Base-by-base conservation (phyloP, 2,329 filamentous ascomycete species). In the Sporothrix sp. region DNA sequence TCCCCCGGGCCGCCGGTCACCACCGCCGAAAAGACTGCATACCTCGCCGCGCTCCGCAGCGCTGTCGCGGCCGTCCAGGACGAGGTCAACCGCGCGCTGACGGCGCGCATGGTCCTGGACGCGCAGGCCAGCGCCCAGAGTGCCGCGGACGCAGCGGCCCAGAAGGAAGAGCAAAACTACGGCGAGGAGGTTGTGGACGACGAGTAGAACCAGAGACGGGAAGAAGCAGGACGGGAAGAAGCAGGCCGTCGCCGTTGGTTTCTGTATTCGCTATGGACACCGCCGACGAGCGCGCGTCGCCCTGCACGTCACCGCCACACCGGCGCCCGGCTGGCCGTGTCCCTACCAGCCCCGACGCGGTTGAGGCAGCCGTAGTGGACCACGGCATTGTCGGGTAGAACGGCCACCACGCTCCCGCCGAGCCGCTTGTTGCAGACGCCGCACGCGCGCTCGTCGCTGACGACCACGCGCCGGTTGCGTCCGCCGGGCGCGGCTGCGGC, bases 401-500 rank as follows among this genome's bases (percentile, higher is more conserved):
- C 90, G 36, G 90, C 84, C 16, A 95, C 91, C 65, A 95, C 93
- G 65, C 86, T 95, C 1, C 88, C 85, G 1, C 90, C 91, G 57
- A 98, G 78, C 57, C 93, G 75, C 73, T 96, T 97, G 66, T 95
- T 85, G 64, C 93, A 98, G 14, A 95, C 87, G 11, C 85, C 83
- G 64, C 93, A 98, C 50, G 95, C 84, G 47, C 87, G 75, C 62
- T 97, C 91, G 60, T 98, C 91, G 9, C 78, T 81, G 47, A 98
- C 82, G 18, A 88, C 79, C 10, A 96, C 89, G 58, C 87, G 77
- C 49, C 76, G 67, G 58, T 76, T 79, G 48, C 73, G 69, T 10
- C 75, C 76, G 42, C 70, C 71, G 54, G 77, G 75, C 0, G 72
- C 72, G 23, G 70, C 68, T 1, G 68, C 65, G n/a, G 70, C 57